phyloP scores from a whole-genome alignment of 2,329 filamentous ascomycete genomes.

The Xylariaceae sp. region DNA sequence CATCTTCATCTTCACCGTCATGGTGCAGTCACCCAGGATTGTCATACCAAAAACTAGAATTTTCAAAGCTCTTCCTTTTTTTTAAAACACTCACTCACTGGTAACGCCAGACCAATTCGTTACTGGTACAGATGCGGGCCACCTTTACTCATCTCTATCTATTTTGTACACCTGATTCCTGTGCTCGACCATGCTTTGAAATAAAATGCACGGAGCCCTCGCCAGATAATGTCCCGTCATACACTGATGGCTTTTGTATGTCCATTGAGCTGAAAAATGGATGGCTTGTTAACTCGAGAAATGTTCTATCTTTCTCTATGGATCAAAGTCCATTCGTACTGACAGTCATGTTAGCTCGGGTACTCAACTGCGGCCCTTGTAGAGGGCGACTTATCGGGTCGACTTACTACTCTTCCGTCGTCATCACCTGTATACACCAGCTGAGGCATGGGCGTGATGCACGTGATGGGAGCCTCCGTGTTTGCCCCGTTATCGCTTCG shows the following conservation, averaged over 20 bases:
- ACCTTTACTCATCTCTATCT: constrained; percentile 8
- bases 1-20: background rate
- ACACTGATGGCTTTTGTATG: constrained; percentile 21
- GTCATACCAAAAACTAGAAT: constrained; percentile 4
- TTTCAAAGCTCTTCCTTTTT: constrained; percentile 11
- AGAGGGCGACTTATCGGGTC: background rate
- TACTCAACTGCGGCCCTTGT: background rate
- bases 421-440: constrained; percentile 93
- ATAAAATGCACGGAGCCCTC: background rate
- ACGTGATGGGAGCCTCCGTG: constrained; percentile 69
- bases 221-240: constrained; percentile 12
- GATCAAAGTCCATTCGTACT: constrained; percentile 62
- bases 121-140: constrained; percentile 1
- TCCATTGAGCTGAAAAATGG: constrained; percentile 10
- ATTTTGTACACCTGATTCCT: constrained; percentile 7
- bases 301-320: constrained; percentile 51
- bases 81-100: background rate
- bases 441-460: constrained; percentile 75
- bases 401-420: constrained; percentile 77
- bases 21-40: constrained; percentile 5
- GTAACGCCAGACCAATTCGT: background rate
- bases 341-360: constrained; percentile 19
- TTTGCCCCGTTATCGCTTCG: constrained; percentile 56
- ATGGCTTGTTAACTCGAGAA: constrained; percentile 15
- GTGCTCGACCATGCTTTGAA: background rate